Evolutionary conservation across 2,329 filamentous ascomycete genomes (phyloP).

Genomic region (Fusarium proliferatum): DNA sequence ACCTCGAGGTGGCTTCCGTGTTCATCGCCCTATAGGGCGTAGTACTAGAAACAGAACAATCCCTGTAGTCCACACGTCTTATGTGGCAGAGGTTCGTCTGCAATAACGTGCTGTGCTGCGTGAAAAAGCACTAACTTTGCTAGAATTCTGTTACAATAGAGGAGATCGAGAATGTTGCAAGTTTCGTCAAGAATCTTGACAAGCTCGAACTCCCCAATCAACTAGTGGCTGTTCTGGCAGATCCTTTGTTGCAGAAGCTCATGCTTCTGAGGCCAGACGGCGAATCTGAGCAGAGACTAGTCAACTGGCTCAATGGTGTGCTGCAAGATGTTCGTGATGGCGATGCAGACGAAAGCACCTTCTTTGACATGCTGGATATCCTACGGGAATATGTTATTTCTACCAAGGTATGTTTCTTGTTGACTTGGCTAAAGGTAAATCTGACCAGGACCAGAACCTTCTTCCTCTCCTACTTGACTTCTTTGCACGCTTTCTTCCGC

Average conservation of each 20-base stretch:
- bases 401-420: slow-evolving; percentile 61
- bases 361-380: slow-evolving; percentile 66
- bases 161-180: slow-evolving; percentile 77
- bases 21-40: slow-evolving; percentile 60
- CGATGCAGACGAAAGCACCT: slow-evolving; percentile 58
- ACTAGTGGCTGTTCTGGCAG: slow-evolving; percentile 78
- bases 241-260: slow-evolving; percentile 83
- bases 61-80: slow-evolving; percentile 78
- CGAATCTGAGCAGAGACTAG: slow-evolving; percentile 62
- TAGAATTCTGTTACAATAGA: slow-evolving; percentile 76
- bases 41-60: slow-evolving; percentile 56
- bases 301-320: slow-evolving; percentile 68
- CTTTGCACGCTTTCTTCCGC: slow-evolving; percentile 63
- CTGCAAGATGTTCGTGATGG: slow-evolving; percentile 66
- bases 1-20: slow-evolving; percentile 68
- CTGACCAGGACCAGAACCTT: slow-evolving; percentile 52
- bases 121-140: slow-evolving; percentile 21
- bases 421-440: not conserved
- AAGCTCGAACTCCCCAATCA: slow-evolving; percentile 85
- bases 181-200: slow-evolving; percentile 79
- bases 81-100: slow-evolving; percentile 71
- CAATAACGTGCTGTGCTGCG: not conserved
- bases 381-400: slow-evolving; percentile 66
- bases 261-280: slow-evolving; percentile 71
- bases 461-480: slow-evolving; percentile 62